Conservation (phyloP, 2,329 filamentous ascomycete genomes). For the Coniochaeta sp. region DNA sequence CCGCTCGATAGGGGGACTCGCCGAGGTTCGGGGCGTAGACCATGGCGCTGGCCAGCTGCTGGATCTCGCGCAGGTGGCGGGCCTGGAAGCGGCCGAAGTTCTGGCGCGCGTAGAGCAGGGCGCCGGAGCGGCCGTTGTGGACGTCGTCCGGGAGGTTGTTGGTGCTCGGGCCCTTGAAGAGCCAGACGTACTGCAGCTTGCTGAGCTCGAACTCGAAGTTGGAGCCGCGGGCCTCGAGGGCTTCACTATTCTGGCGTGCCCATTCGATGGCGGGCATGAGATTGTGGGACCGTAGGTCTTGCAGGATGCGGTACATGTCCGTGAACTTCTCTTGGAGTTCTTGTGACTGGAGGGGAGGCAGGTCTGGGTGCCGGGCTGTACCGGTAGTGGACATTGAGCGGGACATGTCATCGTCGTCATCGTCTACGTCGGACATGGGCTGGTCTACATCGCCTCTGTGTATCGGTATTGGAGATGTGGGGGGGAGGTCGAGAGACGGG, state of each 20-base stretch:
- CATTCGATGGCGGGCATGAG: constrained; percentile 80
- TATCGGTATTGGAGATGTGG: neutral
- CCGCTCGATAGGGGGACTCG: constrained; percentile 68
- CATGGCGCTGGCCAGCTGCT: constrained; percentile 74
- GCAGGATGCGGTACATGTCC: constrained; percentile 85
- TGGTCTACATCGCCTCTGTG: constrained; percentile 6
- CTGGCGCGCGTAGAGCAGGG: constrained; percentile 66
- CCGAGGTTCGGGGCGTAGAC: constrained; percentile 69
- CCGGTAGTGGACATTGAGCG: constrained; percentile 22
- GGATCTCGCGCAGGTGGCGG: constrained; percentile 71
- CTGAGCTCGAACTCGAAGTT: constrained; percentile 94
- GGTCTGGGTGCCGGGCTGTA: constrained; percentile 23
- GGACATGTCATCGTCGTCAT: constrained; percentile 11
- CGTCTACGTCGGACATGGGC: constrained; percentile 14
- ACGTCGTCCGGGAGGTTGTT: constrained; percentile 49
- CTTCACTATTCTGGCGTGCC: constrained; percentile 63
- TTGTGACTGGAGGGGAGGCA: constrained; percentile 52
- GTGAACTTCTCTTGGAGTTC: constrained; percentile 75
- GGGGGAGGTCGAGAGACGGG: constrained; percentile 13
- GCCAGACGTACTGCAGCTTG: constrained; percentile 81
- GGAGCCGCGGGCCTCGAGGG: constrained; percentile 75
- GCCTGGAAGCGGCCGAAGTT: constrained; percentile 69
- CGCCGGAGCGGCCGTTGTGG: constrained; percentile 51
- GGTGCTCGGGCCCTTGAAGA: constrained; percentile 60
- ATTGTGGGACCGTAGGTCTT: constrained; percentile 67